phyloP scores from a whole-genome alignment of 345 rosid species.

The Pseudoturritis turrita region DNA sequence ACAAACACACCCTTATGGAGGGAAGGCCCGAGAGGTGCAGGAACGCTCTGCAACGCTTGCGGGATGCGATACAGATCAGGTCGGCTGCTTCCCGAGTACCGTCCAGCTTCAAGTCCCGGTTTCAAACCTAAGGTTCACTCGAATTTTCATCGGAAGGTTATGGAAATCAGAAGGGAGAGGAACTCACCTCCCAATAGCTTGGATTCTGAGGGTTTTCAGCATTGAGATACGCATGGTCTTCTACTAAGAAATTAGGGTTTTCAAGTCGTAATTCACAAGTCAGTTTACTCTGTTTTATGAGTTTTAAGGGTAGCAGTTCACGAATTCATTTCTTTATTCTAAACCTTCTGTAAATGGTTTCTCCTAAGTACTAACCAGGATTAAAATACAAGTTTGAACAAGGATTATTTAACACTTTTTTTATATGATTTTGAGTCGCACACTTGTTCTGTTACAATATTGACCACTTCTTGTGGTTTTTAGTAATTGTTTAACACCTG shows the following conservation, averaged over 20 bases:
- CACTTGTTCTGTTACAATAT: too few relatives aligned
- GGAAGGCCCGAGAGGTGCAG: slow-evolving; percentile 1
- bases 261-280: not conserved
- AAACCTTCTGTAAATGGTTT: too few relatives aligned
- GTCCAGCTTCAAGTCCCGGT: slow-evolving; percentile 15
- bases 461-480: too few relatives aligned
- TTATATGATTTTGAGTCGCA: not conserved
- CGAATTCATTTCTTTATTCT: too few relatives aligned
- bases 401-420: not conserved
- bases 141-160: slow-evolving; percentile 15
- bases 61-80: slow-evolving; percentile 17
- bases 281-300: not conserved
- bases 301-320: not conserved
- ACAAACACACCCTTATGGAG: slow-evolving; percentile 10
- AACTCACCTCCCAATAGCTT: not conserved
- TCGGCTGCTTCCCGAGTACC: slow-evolving; percentile 13
- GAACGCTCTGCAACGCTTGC: slow-evolving; percentile 20
- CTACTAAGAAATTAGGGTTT: not conserved
- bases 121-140: slow-evolving; percentile 18
- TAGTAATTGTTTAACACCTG: too few relatives aligned
- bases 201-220: not conserved
- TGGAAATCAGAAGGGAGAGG: slow-evolving; percentile 12
- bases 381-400: too few relatives aligned
- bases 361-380: too few relatives aligned
- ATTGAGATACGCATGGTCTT: not conserved